phyloP scores from a whole-genome alignment of 2,329 filamentous ascomycete genomes.

The Fusarium pseudocircinatum region DNA sequence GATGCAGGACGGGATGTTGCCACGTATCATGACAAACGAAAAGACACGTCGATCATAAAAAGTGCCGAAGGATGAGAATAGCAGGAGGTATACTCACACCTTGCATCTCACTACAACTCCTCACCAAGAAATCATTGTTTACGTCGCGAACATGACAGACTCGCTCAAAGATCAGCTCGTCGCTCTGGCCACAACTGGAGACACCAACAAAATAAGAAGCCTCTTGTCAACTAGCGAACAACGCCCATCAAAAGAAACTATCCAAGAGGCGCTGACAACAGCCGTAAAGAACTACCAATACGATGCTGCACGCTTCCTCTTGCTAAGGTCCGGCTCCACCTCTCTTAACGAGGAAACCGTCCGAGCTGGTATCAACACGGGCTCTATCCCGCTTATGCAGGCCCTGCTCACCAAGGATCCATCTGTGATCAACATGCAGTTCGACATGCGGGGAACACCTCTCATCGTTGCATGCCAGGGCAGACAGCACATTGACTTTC shows the following conservation, averaged over 20 bases:
- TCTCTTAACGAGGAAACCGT: neutral
- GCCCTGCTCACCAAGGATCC: neutral
- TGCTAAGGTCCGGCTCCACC: rapidly evolving
- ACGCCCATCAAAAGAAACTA: neutral
- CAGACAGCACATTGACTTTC: neutral
- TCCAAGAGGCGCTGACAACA: neutral
- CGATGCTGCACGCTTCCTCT: neutral
- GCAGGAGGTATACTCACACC: neutral
- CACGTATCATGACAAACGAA: neutral
- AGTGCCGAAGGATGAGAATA: neutral
- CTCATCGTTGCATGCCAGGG: neutral
- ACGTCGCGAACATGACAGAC: rapidly evolving
- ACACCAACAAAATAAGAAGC: neutral
- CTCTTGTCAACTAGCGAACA: neutral
- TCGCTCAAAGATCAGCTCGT: neutral
- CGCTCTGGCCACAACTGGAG: neutral
- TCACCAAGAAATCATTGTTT: rapidly evolving
- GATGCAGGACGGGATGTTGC: neutral
- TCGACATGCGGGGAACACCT: neutral
- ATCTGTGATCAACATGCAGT: neutral
- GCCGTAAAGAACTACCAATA: neutral
- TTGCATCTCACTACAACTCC: neutral
- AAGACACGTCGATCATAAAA: neutral
- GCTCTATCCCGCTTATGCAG: neutral
- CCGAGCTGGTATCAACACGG: neutral